phyloP scores from a whole-genome alignment of 2,329 filamentous ascomycete species.

The Coleophoma crateriformis region DNA sequence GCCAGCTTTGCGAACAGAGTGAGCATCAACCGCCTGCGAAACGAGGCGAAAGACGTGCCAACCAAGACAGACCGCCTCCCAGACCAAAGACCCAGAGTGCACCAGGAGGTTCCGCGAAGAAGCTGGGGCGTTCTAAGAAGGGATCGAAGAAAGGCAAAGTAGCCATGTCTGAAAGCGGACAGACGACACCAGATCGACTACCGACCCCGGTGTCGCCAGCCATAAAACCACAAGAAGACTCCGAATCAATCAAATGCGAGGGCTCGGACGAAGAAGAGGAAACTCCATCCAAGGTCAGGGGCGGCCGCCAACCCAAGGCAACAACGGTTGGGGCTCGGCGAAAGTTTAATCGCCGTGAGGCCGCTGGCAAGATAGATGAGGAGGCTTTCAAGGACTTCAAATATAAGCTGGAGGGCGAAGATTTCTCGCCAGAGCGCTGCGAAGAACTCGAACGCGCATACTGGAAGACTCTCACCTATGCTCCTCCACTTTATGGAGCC shows the following conservation, averaged over 20 bases:
- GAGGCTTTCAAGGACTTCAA: conserved; percentile 87
- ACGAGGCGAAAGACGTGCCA: conserved; percentile 71
- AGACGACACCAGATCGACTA: conserved; percentile 35
- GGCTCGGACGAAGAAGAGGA: conserved; percentile 38
- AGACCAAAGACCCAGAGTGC: conserved; percentile 19
- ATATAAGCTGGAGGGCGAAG: conserved; percentile 78
- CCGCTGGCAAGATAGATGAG: conserved; percentile 77
- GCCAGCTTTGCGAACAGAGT: conserved; percentile 84
- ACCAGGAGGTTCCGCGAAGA: conserved; percentile 12
- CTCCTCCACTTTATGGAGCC: conserved; percentile 88
- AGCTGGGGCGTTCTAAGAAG: conserved; percentile 15
- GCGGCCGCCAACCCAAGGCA: conserved; percentile 41
- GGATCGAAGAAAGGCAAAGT: conserved; percentile 10
- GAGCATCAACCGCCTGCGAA: conserved; percentile 92
- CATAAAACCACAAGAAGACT: conserved; percentile 29
- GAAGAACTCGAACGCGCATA: conserved; percentile 92
- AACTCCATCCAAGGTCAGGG: conserved; percentile 40
- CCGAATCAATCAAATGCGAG: conserved; percentile 25
- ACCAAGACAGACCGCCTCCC: conserved; percentile 26
- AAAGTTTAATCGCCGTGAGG: conserved; percentile 78
- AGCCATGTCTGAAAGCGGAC: conserved; percentile 11
- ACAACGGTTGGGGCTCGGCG: conserved; percentile 77
- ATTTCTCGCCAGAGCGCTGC: conserved; percentile 86
- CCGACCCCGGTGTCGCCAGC: conserved; percentile 47
- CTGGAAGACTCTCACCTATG: conserved; percentile 96